Evolutionary conservation across 2,329 filamentous ascomycete species (phyloP).

Genomic region (Rosellinia necatrix): DNA sequence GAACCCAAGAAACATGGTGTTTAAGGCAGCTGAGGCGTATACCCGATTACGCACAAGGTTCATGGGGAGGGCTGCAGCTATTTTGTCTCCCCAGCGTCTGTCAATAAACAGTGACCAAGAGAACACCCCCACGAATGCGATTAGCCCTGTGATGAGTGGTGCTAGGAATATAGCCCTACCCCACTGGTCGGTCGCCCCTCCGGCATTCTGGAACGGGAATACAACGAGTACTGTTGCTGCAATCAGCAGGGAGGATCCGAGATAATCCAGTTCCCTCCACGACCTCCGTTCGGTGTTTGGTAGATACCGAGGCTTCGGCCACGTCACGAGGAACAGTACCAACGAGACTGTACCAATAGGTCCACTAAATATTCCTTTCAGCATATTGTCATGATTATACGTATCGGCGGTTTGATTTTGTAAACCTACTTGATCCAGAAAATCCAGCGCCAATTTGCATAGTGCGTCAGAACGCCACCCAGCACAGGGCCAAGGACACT

Average conservation of each 20-base stretch:
- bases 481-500: slow-evolving; percentile 58
- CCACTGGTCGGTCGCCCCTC: slow-evolving; percentile 48
- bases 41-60: slow-evolving; percentile 52
- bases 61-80: slow-evolving; percentile 53
- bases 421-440: slow-evolving; percentile 63
- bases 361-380: slow-evolving; percentile 45
- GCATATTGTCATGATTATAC: slow-evolving; percentile 24
- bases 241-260: slow-evolving; percentile 59
- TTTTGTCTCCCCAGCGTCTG: slow-evolving; percentile 38
- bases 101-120: slow-evolving; percentile 46
- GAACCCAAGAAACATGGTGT: slow-evolving; percentile 56
- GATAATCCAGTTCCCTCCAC: slow-evolving; percentile 57
- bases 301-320: slow-evolving; percentile 52
- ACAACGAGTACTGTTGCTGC: slow-evolving; percentile 59
- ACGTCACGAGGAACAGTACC: slow-evolving; percentile 52
- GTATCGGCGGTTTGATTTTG: neutral
- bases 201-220: slow-evolving; percentile 61
- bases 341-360: slow-evolving; percentile 55
- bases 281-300: slow-evolving; percentile 45
- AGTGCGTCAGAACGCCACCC: slow-evolving; percentile 56
- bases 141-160: slow-evolving; percentile 46
- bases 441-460: slow-evolving; percentile 57
- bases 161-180: slow-evolving; percentile 46
- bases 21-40: slow-evolving; percentile 49
- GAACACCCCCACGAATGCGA: slow-evolving; percentile 45